Conservation (phyloP, 345 rosid genomes). For the Acer yangbiense region DNA sequence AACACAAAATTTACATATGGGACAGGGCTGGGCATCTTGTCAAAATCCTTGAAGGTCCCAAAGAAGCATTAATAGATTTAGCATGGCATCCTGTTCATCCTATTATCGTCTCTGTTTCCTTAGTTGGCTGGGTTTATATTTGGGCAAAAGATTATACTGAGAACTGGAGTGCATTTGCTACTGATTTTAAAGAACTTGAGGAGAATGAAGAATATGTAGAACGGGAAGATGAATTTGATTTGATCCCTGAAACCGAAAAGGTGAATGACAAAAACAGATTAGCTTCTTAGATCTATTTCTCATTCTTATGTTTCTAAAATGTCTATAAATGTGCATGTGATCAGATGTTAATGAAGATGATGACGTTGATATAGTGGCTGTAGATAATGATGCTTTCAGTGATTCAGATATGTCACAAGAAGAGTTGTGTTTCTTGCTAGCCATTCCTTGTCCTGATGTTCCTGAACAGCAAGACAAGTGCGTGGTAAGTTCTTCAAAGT, state of each 20-base stretch:
- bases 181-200: constrained; percentile 98
- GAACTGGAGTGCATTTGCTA: constrained; percentile 99
- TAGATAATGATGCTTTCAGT: constrained; percentile 84
- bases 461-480: constrained; percentile 69
- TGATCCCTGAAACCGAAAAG: constrained; percentile 92
- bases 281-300: background rate
- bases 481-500: constrained; percentile 62
- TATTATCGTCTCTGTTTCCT: constrained; percentile 83
- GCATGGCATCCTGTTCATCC: constrained; percentile 99
- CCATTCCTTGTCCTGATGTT: constrained; percentile 80
- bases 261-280: constrained; percentile 33
- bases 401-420: constrained; percentile 97
- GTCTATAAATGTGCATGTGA: constrained; percentile 30
- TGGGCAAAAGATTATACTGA: constrained; percentile 99
- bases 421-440: constrained; percentile 91
- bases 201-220: constrained; percentile 99
- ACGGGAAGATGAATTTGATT: constrained; percentile 96
- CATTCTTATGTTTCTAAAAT: constrained; percentile 20
- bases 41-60: constrained; percentile 98
- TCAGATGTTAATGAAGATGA: constrained; percentile 87
- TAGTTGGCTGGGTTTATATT: constrained; percentile 88
- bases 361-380: constrained; percentile 85
- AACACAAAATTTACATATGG: constrained; percentile 99
- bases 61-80: constrained; percentile 93
- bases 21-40: constrained; percentile 96